Percentiles rank a stretch among this genome's conserved stretches.
These are phyloP conservation scores for Beauveria bassiana DNA, from an alignment of 2,329 filamentous ascomycete species.

Conservation along the genomic window DNA sequence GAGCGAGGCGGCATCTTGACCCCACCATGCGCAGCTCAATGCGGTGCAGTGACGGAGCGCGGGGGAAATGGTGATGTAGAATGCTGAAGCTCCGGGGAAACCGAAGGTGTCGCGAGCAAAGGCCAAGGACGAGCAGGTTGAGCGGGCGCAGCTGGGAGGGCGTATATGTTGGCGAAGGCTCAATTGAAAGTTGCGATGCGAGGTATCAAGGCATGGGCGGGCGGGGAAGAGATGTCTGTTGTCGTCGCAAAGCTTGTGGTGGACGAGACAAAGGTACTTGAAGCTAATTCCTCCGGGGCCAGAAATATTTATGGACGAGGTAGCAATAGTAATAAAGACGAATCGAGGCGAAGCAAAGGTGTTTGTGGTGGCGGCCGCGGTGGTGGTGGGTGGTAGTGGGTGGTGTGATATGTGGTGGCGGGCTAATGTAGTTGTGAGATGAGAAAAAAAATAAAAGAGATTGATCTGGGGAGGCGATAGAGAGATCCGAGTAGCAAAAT, in stretches of 20 bases:
- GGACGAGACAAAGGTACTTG: neutral
- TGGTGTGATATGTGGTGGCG: neutral
- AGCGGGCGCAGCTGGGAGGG: neutral
- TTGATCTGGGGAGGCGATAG: neutral
- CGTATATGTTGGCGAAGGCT: neutral
- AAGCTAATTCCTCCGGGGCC: neutral
- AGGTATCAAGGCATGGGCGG: neutral
- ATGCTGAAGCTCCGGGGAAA: neutral
- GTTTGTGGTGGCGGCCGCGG: neutral
- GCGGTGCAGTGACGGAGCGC: slow-evolving; percentile 3
- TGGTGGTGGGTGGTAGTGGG: neutral
- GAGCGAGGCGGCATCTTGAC: slow-evolving; percentile 81
- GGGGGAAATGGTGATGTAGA: neutral
- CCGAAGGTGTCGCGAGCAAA: neutral
- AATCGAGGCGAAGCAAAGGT: slow-evolving; percentile 3
- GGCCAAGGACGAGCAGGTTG: neutral
- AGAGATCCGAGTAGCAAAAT: neutral
- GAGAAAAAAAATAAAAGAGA: neutral
- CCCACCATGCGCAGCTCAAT: slow-evolving; percentile 42
- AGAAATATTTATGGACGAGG: neutral
- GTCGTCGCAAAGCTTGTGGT: neutral
- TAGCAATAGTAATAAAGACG: neutral
- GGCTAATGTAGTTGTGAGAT: neutral
- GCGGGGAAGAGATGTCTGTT: neutral
- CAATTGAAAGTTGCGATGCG: neutral